Evolutionary conservation across 2,329 filamentous ascomycete species (phyloP).

Genomic region (Colletotrichum tanaceti): DNA sequence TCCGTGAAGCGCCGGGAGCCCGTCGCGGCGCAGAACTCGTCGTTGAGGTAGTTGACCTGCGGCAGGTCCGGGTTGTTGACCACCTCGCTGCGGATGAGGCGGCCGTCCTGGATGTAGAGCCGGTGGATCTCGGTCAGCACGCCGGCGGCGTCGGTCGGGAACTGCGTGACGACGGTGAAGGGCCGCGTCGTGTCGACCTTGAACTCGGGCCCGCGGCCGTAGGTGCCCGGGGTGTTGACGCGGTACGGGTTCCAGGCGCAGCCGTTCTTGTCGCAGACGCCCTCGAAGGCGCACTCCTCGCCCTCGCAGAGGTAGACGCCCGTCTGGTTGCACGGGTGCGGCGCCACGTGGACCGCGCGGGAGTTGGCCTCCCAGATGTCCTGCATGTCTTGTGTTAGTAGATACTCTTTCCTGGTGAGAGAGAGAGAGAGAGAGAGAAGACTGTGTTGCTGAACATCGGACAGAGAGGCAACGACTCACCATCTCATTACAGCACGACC

Average conservation of each 20-base stretch:
- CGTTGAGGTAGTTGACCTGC: constrained; percentile 52
- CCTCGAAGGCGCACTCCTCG: constrained; percentile 51
- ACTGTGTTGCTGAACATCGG: too few relatives aligned
- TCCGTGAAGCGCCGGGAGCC: constrained; percentile 48
- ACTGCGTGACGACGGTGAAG: constrained; percentile 64
- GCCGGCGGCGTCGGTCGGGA: constrained; percentile 53
- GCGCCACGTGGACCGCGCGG: constrained; percentile 57
- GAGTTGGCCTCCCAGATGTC: constrained; percentile 68
- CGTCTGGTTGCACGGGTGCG: constrained; percentile 60
- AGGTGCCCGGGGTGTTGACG: constrained; percentile 44
- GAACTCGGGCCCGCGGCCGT: constrained; percentile 48
- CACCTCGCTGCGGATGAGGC: constrained; percentile 58
- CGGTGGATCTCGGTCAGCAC: constrained; percentile 59
- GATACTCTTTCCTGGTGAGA: background rate
- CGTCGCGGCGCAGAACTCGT: constrained; percentile 51
- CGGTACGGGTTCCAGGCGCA: constrained; percentile 59
- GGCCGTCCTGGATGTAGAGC: constrained; percentile 62
- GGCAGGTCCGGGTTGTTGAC: constrained; percentile 45
- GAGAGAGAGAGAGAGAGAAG: too few relatives aligned
- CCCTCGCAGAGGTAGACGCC: constrained; percentile 59
- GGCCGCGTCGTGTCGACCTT: constrained; percentile 52
- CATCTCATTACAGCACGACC: constrained; percentile 66
- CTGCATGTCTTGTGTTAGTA: constrained; percentile 28
- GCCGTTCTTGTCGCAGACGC: constrained; percentile 58
- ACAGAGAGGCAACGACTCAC: too few relatives aligned